A percentile compares a stretch with the other conserved stretches of the same genome.
Conservation (phyloP, 2,329 filamentous ascomycete species). For the Aureobasidium mangrovei region DNA sequence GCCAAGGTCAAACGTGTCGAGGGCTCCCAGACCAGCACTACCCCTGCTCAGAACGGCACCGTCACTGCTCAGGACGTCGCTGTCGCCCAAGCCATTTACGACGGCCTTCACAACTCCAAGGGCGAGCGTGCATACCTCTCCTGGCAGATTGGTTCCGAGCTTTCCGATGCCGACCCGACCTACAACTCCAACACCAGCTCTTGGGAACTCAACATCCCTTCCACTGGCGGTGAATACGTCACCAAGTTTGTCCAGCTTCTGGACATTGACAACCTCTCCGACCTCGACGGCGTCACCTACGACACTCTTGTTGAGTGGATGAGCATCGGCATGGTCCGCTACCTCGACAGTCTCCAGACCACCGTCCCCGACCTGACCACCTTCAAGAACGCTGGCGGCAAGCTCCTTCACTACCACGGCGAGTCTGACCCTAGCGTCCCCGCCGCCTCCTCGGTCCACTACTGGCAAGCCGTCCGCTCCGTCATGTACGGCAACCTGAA, state of each 20-base stretch:
- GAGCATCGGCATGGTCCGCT: slow-evolving; percentile 39
- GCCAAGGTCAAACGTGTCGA: background rate
- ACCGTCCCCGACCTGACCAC: slow-evolving; percentile 44
- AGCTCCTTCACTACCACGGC: slow-evolving; percentile 51
- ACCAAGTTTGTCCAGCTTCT: slow-evolving; percentile 36
- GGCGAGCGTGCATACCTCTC: slow-evolving; percentile 35
- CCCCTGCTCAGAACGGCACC: slow-evolving; percentile 27
- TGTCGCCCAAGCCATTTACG: slow-evolving; percentile 29
- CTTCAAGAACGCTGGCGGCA: slow-evolving; percentile 44
- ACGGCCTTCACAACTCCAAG: slow-evolving; percentile 34
- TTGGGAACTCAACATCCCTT: slow-evolving; percentile 28
- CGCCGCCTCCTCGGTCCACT: slow-evolving; percentile 46
- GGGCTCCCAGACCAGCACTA: slow-evolving; percentile 8
- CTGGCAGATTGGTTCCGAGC: slow-evolving; percentile 26
- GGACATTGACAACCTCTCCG: slow-evolving; percentile 34
- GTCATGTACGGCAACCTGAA: slow-evolving; percentile 36
- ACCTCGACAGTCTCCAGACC: slow-evolving; percentile 45
- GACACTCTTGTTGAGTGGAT: slow-evolving; percentile 51
- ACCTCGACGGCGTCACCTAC: slow-evolving; percentile 44
- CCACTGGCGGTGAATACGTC: slow-evolving; percentile 34
- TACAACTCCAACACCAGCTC: slow-evolving; percentile 28
- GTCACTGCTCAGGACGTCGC: slow-evolving; percentile 25
- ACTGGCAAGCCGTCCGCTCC: slow-evolving; percentile 45
- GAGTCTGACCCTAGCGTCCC: slow-evolving; percentile 48
- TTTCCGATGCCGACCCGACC: slow-evolving; percentile 29